Conservation (phyloP, 2,329 filamentous ascomycete species). For the Aureobasidium namibiae region DNA sequence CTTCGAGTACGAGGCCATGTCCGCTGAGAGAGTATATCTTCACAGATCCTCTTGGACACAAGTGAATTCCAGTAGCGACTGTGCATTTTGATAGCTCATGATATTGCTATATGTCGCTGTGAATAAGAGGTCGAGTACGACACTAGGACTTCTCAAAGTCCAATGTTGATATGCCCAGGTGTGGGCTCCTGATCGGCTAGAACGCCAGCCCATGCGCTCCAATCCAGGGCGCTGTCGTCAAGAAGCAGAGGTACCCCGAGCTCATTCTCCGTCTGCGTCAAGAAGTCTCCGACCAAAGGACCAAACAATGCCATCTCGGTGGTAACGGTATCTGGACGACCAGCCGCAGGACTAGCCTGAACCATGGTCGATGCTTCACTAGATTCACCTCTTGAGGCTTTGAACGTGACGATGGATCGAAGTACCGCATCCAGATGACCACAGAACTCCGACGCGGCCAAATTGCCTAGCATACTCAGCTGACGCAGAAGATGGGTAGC, state of each 20-base stretch:
- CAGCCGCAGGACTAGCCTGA: not conserved
- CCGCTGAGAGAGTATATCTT: not conserved
- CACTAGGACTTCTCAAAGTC: not conserved
- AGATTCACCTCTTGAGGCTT: not conserved
- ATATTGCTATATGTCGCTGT: not conserved
- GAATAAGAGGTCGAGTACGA: not conserved
- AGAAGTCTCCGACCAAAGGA: constrained; percentile 6
- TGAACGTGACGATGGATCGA: not conserved
- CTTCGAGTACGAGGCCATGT: too few relatives aligned
- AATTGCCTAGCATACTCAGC: constrained; percentile 33
- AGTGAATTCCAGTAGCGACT: not conserved
- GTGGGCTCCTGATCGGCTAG: constrained; percentile 7
- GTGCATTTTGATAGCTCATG: not conserved
- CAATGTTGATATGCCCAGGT: constrained; percentile 6
- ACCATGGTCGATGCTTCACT: not conserved
- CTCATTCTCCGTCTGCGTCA: constrained; percentile 12
- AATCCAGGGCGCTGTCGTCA: constrained; percentile 8
- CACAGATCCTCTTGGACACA: not conserved
- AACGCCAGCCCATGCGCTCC: constrained; percentile 7
- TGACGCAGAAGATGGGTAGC: constrained; percentile 33
- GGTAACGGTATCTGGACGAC: constrained; percentile 2
- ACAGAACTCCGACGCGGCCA: constrained; percentile 35
- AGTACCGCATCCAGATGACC: constrained; percentile 31
- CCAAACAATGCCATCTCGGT: constrained; percentile 10
- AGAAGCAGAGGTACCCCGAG: constrained; percentile 6